phyloP scores from a whole-genome alignment of 140 eudicot genomes.

The Cichorium intybus region DNA sequence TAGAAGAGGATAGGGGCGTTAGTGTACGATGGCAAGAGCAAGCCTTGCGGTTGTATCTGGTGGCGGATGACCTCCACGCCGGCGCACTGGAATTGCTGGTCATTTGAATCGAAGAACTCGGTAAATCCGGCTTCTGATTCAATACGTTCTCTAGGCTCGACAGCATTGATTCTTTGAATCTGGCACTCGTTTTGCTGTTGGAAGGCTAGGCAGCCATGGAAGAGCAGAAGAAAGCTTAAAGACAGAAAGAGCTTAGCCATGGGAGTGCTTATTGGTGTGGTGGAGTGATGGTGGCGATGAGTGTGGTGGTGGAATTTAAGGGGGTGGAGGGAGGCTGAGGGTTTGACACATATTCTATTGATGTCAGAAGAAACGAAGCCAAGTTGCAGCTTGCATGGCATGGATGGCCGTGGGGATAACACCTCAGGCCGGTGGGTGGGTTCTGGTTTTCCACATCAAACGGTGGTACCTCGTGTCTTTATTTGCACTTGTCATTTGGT shows the following conservation, averaged over 20 bases:
- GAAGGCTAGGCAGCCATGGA: slow-evolving; percentile 42
- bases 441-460: slow-evolving; percentile 14
- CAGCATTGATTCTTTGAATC: slow-evolving; percentile 41
- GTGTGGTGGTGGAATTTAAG: slow-evolving; percentile 31
- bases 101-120: slow-evolving; percentile 47
- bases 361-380: slow-evolving; percentile 28
- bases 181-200: slow-evolving; percentile 46
- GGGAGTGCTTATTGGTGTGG: not conserved
- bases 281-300: slow-evolving; percentile 8
- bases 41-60: slow-evolving; percentile 43
- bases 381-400: slow-evolving; percentile 48
- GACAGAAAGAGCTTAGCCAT: slow-evolving; percentile 45
- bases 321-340: slow-evolving; percentile 15
- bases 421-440: slow-evolving; percentile 23
- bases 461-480: not conserved
- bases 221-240: slow-evolving; percentile 31
- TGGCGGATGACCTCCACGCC: slow-evolving; percentile 56
- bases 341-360: slow-evolving; percentile 37
- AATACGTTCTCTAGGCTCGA: slow-evolving; percentile 43
- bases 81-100: slow-evolving; percentile 61
- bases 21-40: slow-evolving; percentile 61
- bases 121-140: slow-evolving; percentile 47
- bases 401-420: slow-evolving; percentile 9
- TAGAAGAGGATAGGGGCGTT: slow-evolving; percentile 53
- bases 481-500: not conserved